Evolutionary conservation across 768 basidiomycete species (phyloP), one percentile per base, ranked within the genome.

Genomic region (Megacollybia marginata): DNA sequence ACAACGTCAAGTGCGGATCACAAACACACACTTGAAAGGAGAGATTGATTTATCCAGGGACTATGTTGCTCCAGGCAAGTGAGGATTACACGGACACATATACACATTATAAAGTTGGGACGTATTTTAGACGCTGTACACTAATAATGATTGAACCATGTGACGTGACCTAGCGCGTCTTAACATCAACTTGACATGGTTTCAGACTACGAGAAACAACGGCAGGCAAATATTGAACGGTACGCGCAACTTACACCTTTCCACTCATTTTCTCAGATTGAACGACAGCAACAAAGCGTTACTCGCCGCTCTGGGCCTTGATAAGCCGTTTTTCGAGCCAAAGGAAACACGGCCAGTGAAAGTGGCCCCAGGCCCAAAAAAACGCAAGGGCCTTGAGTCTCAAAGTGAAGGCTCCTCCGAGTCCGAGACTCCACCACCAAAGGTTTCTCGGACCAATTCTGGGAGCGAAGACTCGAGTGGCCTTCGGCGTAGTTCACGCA

Each of bases 21-120:
- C 91, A 35, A 96, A 95, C 58, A 82, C 85, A 2, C 92, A 95
- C 71, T 67, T 93, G 63, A 88, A 80, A 61, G 87, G 83, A 18
- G 82, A 86, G 58, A 86, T 96, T 70, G 92, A 95, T 66, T 65
- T 95, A 46, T 83, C 84, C 42, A 79, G 78, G 54, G 88, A 92
- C 59, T 90, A 80, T 62, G 38, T 13, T 40, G 18, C 38, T 28
- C 23, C 23, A 28, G 23, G 23, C 23, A 28, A 28, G 23, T 28
- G 23, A 28, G 23, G 23, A 28, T 28, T 28, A 28, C 6, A 28
- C 23, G 23, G 23, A 28, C 23, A 28, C 23, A 28, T 6, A 28
- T 28, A 28, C 23, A 6, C 23, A 28, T 28, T 28, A 28, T 28
- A 2, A 28, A 28, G 23, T 6, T 28, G 23, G 23, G 23, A 28